Evolutionary conservation across 768 basidiomycete species (phyloP), one percentile per base, ranked within the genome.

Genomic region (Calvatia gigantea): DNA sequence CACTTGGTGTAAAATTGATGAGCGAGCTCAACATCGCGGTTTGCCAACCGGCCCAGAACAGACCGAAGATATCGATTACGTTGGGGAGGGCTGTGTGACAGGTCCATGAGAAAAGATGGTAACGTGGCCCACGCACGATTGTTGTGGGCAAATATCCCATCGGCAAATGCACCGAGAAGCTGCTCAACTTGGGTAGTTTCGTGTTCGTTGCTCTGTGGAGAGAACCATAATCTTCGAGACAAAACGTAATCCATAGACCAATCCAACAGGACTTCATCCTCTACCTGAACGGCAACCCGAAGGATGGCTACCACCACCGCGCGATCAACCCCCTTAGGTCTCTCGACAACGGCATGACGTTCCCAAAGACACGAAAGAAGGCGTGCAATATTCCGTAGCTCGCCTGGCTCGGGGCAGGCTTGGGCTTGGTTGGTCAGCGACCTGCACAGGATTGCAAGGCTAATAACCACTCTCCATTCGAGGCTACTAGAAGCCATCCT

Each of bases 351-450:
- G 9, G 61, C 53, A 45, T 55, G 37, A 25, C 63, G 51, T 60
- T 60, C 64, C 79, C 82, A 85, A 15, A 53, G 61, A 19, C 59
- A 62, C 75, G 77, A 80, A n/a, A 82, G 62, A 14, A 68, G 56
- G 11, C 69, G 67, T 6, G 69, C 51, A 19, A 71, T 62, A 38
- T 64, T 58, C 49, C 64, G 65, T 29, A 72, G 59, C 15, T 59
- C 59, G 17, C 42, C 41, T 15, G 32, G 14, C 17, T 29, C 35
- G 47, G 17, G 35, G 51, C 42, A 14, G 19, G 17, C 35, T 35
- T 42, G 45, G 19, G 19, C 56, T 37, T 9, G 58, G 17, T 25
- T 54, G 52, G 48, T 47, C 55, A 68, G 39, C 4, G 65, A 60
- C 41, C 66, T 69, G 29, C 78, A 71, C 43, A 81, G 19, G 12